phyloP scores from a whole-genome alignment of 371 early-diverging fungal genomes.

The Paramicrosporidium saccamoebae region DNA sequence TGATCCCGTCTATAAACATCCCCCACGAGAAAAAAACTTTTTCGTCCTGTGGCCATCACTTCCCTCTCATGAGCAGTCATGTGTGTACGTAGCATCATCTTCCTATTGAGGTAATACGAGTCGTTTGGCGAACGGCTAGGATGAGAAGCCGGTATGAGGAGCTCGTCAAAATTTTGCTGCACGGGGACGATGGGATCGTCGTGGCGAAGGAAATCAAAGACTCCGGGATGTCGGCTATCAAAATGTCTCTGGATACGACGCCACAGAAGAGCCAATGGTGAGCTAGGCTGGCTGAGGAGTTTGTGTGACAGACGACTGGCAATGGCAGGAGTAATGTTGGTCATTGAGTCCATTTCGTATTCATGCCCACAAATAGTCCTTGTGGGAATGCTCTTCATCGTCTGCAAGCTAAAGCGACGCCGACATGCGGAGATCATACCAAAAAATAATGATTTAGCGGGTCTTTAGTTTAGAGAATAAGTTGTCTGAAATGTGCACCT shows the following conservation, averaged over 20 bases:
- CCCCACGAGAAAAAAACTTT: conserved; percentile 37
- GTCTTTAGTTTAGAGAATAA: too few relatives aligned
- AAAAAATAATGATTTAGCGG: too few relatives aligned
- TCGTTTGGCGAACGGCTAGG: conserved; percentile 43
- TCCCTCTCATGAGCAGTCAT: conserved; percentile 74
- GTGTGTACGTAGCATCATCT: conserved; percentile 54
- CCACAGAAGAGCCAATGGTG: too few relatives aligned
- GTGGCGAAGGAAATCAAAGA: conserved; percentile 8
- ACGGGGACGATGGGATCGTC: conserved; percentile 63
- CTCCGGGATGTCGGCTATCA: conserved; percentile 1
- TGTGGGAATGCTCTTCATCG: too few relatives aligned
- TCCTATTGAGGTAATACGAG: conserved; percentile 61
- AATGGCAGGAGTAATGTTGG: background rate
- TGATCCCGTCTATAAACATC: conserved; percentile 94
- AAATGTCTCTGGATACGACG: background rate
- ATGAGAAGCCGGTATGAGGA: conserved; percentile 47
- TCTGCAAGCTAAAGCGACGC: too few relatives aligned
- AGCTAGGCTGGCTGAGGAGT: too few relatives aligned
- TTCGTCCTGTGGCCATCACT: conserved; percentile 11
- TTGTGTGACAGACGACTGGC: background rate
- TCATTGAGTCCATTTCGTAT: too few relatives aligned
- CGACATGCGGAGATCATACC: too few relatives aligned
- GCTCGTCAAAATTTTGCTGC: conserved; percentile 62
- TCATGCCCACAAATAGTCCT: too few relatives aligned
- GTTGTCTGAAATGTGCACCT: too few relatives aligned